phyloP scores from a whole-genome alignment of 176 grass and related monocot species.

The Bolboschoenus planiculmis region DNA sequence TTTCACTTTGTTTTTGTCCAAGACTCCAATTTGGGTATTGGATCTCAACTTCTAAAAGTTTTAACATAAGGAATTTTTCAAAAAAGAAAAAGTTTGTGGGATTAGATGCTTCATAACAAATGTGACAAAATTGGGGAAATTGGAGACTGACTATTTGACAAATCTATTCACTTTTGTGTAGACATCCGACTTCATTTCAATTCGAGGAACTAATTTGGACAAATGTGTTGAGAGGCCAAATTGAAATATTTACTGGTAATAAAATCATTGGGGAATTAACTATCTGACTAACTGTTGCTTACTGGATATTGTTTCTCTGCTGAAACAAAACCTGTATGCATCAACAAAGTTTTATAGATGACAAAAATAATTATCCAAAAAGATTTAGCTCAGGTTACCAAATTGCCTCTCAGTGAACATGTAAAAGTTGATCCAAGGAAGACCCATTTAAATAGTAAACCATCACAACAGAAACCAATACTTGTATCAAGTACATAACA shows the following conservation, averaged over 20 bases:
- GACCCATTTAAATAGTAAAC: background rate
- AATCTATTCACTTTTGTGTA: background rate
- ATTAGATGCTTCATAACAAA: background rate
- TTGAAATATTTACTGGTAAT: background rate
- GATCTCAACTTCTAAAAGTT: background rate
- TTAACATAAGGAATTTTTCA: background rate
- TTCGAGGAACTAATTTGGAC: too few species aligned
- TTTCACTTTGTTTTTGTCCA: background rate
- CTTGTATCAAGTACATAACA: background rate
- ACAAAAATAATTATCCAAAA: too few species aligned
- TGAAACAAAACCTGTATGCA: background rate
- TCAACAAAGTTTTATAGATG: too few species aligned
- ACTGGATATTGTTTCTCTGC: background rate
- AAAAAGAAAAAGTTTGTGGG: background rate
- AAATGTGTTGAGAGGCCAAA: background rate
- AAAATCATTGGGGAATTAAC: background rate
- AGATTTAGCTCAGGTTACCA: too few species aligned
- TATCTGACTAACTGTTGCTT: background rate
- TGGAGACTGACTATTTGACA: background rate
- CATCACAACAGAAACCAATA: background rate
- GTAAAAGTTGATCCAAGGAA: background rate
- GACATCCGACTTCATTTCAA: too few species aligned
- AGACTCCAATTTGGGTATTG: background rate
- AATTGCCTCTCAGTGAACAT: background rate
- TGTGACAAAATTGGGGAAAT: background rate